Evolutionary conservation across 306 rosid species (phyloP).

Genomic region (Rosa chinensis): DNA sequence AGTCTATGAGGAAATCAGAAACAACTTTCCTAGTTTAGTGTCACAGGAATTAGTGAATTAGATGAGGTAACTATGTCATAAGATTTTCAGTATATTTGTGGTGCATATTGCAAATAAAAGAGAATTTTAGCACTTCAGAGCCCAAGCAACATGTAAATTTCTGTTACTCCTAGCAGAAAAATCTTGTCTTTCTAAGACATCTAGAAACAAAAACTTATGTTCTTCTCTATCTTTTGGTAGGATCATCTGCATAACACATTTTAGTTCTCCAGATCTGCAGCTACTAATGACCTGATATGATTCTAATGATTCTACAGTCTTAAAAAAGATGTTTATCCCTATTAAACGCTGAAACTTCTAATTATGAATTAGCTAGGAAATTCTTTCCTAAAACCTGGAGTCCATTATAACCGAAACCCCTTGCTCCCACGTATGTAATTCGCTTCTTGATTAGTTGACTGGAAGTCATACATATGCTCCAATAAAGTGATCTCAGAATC

Average conservation of each 20-base stretch:
- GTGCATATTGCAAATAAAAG: neutral
- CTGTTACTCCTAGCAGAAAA: neutral
- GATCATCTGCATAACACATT: neutral
- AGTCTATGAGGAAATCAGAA: neutral
- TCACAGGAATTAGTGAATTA: neutral
- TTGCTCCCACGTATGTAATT: neutral
- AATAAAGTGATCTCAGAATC: neutral
- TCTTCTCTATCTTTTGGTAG: neutral
- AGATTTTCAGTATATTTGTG: neutral
- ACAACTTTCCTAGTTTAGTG: neutral
- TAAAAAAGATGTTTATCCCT: neutral
- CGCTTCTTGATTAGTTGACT: neutral
- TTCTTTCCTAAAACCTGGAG: neutral
- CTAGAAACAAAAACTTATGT: neutral
- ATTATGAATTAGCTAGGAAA: neutral
- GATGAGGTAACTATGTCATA: neutral
- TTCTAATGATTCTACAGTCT: neutral
- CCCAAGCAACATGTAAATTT: neutral
- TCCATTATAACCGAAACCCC: neutral
- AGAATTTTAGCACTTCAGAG: neutral
- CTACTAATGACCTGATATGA: neutral
- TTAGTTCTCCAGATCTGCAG: neutral
- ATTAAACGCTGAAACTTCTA: neutral
- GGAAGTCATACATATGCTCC: constrained; percentile 4
- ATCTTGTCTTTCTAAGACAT: neutral